Evolutionary conservation across 805 yeast genomes (phyloP).

Genomic region (Pichia gijzeniarum): DNA sequence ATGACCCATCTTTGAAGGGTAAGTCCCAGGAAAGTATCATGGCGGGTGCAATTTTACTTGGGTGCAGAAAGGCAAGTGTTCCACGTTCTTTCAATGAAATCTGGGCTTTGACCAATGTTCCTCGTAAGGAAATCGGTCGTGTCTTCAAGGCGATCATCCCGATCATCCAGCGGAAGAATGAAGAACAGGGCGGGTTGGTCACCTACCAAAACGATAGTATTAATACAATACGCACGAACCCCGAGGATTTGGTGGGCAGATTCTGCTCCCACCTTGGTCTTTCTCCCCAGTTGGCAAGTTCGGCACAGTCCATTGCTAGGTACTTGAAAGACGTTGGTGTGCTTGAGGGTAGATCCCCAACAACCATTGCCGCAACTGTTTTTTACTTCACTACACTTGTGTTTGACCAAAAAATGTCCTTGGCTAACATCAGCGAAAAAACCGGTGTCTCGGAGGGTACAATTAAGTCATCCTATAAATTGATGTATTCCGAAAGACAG

Average conservation of each 20-base stretch:
- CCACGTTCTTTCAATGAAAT: constrained; percentile 95
- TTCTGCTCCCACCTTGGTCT: constrained; percentile 94
- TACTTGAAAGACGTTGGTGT: constrained; percentile 88
- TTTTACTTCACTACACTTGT: constrained; percentile 89
- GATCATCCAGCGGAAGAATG: constrained; percentile 50
- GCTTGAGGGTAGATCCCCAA: constrained; percentile 93
- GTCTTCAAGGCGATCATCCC: constrained; percentile 76
- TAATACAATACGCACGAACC: constrained; percentile 78
- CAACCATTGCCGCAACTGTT: constrained; percentile 95
- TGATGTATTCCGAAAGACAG: constrained; percentile 66
- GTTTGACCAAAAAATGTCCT: constrained; percentile 71
- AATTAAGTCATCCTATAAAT: constrained; percentile 84
- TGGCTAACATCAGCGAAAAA: constrained; percentile 79
- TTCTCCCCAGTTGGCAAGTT: constrained; percentile 75
- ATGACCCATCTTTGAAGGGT: constrained; percentile 79
- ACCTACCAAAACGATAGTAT: constrained; percentile 43
- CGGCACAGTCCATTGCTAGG: constrained; percentile 89
- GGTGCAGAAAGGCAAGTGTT: constrained; percentile 89
- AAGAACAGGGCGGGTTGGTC: constrained; percentile 35
- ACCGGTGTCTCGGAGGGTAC: constrained; percentile 98
- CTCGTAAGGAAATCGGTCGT: constrained; percentile 89
- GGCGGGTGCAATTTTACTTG: constrained; percentile 94
- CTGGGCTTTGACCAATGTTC: constrained; percentile 90
- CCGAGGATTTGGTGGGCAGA: constrained; percentile 91
- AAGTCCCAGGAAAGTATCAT: constrained; percentile 89